phyloP scores from a whole-genome alignment of 768 basidiomycete species.

The Cystofilobasidium bisporidii region DNA sequence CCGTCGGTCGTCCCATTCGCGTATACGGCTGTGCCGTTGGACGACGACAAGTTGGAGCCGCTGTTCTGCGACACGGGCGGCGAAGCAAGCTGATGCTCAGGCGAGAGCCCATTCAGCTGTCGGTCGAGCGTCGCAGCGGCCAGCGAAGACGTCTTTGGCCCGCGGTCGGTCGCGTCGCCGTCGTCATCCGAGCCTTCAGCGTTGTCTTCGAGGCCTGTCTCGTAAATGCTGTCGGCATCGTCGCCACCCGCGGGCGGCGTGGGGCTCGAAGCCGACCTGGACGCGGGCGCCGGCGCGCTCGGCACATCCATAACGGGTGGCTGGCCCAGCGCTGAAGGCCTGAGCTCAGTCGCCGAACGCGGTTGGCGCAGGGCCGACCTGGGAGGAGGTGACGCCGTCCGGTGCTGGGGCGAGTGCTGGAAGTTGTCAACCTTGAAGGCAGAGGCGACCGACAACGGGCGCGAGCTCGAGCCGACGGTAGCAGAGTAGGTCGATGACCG shows the following conservation, averaged over 20 bases:
- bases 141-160: neutral
- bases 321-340: neutral
- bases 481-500: conserved; percentile 10
- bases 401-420: conserved; percentile 18
- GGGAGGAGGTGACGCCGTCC: conserved; percentile 14
- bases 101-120: neutral
- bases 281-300: conserved; percentile 2
- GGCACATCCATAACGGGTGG: neutral
- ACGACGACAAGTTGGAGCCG: neutral
- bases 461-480: neutral
- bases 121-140: neutral
- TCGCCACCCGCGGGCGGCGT: neutral
- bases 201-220: conserved; percentile 27
- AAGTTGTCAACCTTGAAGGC: conserved; percentile 2
- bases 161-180: conserved; percentile 13
- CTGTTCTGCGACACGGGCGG: neutral
- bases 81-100: neutral
- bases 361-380: conserved; percentile 20
- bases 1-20: conserved; percentile 1
- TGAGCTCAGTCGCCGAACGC: neutral
- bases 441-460: neutral
- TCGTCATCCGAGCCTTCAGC: conserved; percentile 12
- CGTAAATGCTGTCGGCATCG: conserved; percentile 21
- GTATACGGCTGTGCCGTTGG: conserved; percentile 3
- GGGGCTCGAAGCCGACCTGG: neutral